A percentile compares a stretch with the other conserved stretches of the same genome.
These are phyloP conservation scores for Lecanicillium sp. DNA, from an alignment of 2,329 filamentous ascomycete species.

Conservation along the genomic window DNA sequence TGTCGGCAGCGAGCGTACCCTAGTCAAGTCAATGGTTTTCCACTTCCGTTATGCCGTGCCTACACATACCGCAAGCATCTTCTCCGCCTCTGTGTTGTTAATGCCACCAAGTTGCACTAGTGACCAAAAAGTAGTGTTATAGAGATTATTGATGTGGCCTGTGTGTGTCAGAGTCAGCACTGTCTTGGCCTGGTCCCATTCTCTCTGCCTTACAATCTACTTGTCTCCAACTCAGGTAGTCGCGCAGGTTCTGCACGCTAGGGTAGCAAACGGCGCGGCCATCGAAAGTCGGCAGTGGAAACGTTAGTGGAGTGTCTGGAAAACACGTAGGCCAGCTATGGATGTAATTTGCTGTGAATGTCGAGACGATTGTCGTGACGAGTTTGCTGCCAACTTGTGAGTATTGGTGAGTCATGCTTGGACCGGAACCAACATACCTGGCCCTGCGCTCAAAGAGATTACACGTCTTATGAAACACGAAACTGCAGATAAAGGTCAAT, in stretches of 20 bases:
- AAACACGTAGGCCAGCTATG: constrained; percentile 74
- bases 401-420: neutral
- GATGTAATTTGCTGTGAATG: constrained; percentile 88
- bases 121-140: constrained; percentile 95
- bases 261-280: constrained; percentile 89
- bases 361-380: constrained; percentile 82
- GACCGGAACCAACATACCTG: constrained; percentile 44
- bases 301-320: constrained; percentile 58
- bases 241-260: constrained; percentile 69
- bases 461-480: constrained; percentile 79
- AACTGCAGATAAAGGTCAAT: constrained; percentile 43
- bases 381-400: constrained; percentile 59
- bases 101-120: constrained; percentile 73
- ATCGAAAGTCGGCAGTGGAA: constrained; percentile 84
- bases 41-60: neutral
- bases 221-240: constrained; percentile 97
- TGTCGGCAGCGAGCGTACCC: constrained; percentile 80
- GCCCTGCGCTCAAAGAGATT: constrained; percentile 77
- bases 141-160: constrained; percentile 98
- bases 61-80: constrained; percentile 60
- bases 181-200: neutral
- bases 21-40: constrained; percentile 21
- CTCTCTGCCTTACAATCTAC: constrained; percentile 70
- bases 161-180: constrained; percentile 10
- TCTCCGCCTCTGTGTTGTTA: constrained; percentile 71